A percentile compares a stretch with the other conserved stretches of the same genome.
Conservation (phyloP, 2,329 filamentous ascomycete genomes). For the Xylaria polymorpha region DNA sequence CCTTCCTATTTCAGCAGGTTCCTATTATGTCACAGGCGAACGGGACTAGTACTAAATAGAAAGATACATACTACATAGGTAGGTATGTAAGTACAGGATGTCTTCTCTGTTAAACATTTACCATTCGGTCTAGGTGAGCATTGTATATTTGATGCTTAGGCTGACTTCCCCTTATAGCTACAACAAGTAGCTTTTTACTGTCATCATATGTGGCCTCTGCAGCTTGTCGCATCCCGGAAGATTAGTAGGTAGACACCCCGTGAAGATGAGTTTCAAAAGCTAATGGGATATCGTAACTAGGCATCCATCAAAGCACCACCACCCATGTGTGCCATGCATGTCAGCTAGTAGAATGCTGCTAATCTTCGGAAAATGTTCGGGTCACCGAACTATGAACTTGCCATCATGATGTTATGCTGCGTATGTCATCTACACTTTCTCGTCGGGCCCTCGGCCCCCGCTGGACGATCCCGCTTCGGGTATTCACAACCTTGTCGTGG, state of each 20-base stretch:
- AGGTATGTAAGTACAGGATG: background rate
- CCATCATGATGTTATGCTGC: background rate
- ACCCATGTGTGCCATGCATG: background rate
- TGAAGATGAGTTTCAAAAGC: background rate
- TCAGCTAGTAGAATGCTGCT: background rate
- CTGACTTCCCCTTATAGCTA: background rate
- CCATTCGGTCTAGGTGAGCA: background rate
- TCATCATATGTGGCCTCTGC: background rate
- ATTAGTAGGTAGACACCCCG: no score
- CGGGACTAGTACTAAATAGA: background rate
- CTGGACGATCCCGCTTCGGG: background rate
- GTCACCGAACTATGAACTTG: background rate
- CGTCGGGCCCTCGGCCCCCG: conserved; percentile 27
- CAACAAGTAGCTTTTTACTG: background rate
- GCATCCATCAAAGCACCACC: background rate
- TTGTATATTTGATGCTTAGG: background rate
- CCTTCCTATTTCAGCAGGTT: conserved; percentile 4
- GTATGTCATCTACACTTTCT: background rate
- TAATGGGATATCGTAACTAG: background rate
- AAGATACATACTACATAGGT: background rate
- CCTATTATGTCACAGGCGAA: background rate
- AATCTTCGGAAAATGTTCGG: background rate
- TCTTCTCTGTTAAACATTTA: background rate
- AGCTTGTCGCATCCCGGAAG: background rate
- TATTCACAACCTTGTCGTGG: background rate